phyloP scores from a whole-genome alignment of 208 protist species.

The Leishmania arabica region DNA sequence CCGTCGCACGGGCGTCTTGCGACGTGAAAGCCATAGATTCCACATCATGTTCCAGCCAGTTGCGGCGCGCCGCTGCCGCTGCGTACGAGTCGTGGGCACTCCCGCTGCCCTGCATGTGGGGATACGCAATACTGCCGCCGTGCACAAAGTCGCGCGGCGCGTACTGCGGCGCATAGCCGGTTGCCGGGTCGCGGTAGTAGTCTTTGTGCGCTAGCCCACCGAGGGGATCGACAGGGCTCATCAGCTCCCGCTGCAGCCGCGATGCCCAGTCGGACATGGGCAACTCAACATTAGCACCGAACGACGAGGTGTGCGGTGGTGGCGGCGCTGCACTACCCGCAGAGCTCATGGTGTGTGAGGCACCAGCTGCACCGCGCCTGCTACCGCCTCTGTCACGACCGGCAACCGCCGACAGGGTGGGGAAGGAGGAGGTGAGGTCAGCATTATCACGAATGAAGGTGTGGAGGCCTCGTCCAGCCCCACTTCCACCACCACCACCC shows the following conservation, averaged over 20 bases:
- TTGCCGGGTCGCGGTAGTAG: constrained; percentile 83
- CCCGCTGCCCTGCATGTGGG: constrained; percentile 36
- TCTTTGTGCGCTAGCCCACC: constrained; percentile 84
- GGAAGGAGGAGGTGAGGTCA: constrained; percentile 15
- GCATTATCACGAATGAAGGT: constrained; percentile 27
- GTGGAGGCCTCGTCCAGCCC: constrained; percentile 16
- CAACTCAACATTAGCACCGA: background rate
- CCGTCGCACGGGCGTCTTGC: constrained; percentile 31
- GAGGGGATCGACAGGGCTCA: constrained; percentile 68
- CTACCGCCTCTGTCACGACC: background rate
- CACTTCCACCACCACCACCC: constrained; percentile 2
- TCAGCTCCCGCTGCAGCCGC: constrained; percentile 79
- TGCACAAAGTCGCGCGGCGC: constrained; percentile 84
- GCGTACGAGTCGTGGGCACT: constrained; percentile 31
- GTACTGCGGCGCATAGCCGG: constrained; percentile 81
- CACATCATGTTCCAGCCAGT: constrained; percentile 70
- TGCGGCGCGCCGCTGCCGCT: constrained; percentile 46
- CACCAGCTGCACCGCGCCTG: background rate
- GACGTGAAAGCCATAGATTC: constrained; percentile 26
- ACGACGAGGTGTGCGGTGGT: background rate
- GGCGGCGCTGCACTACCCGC: background rate
- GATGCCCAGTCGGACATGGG: constrained; percentile 53
- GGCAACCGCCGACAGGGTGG: background rate
- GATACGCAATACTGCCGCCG: constrained; percentile 68
- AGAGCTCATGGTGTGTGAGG: background rate